Base-by-base conservation (phyloP, 73 alveolate species). In the Paramecium primaurelia region DNA sequence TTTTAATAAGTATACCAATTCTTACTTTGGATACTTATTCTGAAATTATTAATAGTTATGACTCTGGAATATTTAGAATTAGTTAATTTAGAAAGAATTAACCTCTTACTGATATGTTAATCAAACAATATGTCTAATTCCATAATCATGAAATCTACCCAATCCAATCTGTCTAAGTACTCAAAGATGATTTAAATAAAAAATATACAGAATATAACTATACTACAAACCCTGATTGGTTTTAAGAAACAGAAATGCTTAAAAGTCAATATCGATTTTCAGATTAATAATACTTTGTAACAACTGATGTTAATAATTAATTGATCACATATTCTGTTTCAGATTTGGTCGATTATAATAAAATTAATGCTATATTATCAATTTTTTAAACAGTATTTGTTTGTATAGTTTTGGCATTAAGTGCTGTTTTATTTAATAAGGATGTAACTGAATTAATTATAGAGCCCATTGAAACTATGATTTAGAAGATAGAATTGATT, bases 391-490 rank as follows among this genome's bases (percentile, higher is more conserved):
- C 99, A 8, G 84, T 92, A 7, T 94, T 96, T 86, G 86, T 94
- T 30, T 86, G 97, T 71, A 38, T 96, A 26, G 93, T 96, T 11
- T 80, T 96, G 58, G 92, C 97, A 64, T 34, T 94, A 16, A 93
- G 94, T 25, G 92, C 96, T n/a, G 92, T 94, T 47, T 71, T 96
- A 77, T 96, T 96, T 87, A 92, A 91, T 86, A 96, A 91, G 69
- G 99, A 96, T 92, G 93, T 96, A 16, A 59, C 93, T 20, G 95
- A 83, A 59, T 59, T 94, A 51, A 93, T 96, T 26, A 84, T 96
- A 20, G 98, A 93, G 36, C 99, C 99, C 26, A 96, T 96, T n/a
- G 98, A 96, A 93, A 86, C 89, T 8, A 96, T 96, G 99, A 93
- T 96, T 11, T 71, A 88, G 59, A 96, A 96, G 45, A 98, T 96